Base-by-base conservation (phyloP, 2,329 filamentous ascomycete species). In the Diaporthe caulivora region DNA sequence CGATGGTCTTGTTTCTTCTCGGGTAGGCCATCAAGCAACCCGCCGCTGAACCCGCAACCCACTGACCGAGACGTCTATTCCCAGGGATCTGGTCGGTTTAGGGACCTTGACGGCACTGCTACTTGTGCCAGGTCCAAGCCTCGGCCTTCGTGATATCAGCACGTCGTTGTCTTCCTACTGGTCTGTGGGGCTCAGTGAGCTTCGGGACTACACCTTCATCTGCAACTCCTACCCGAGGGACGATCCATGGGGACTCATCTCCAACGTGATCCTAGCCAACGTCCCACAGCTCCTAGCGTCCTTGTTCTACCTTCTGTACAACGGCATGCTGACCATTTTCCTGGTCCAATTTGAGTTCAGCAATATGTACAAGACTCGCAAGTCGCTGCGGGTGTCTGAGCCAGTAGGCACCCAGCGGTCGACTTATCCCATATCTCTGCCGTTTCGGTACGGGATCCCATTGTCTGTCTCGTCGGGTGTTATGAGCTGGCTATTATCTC, bases 401-500 rank as follows among this genome's bases (percentile, higher is more conserved):
- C 85, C 84, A 0, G 72, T 75, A 1, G 83, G 82, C 6, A 77
- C 80, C 5, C 86, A 88, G 75, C 79, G 84, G 4, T 82, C 81
- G 0, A 84, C 80, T 1, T 87, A 86, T 73, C 86, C 82, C 60
- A 83, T 88, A 15, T 82, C 81, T 3, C 75, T 89, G 2, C 86
- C 86, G 1, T 83, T 84, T 49, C 80, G 80, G 21, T 89, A 86
- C 71, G 82, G 81, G 0, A 68, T 87, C 0, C 83, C 86, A 0
- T 76, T 87, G 1, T 78, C 84, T 1, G 73, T 77, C 0, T 74
- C 77, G 2, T 82, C 80, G 1, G 81, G 78, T 0, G 5, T 85
- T 1, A 77, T 88, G 70, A 86, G 88, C 75, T 89, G 86, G 86
- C 79, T 88, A 7, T 80, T 86, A 4, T 88, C 86, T 0, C 85